Evolutionary conservation across 768 basidiomycete genomes (phyloP), one percentile per base, ranked within the genome.

Genomic region (Antrodiella citrinella): DNA sequence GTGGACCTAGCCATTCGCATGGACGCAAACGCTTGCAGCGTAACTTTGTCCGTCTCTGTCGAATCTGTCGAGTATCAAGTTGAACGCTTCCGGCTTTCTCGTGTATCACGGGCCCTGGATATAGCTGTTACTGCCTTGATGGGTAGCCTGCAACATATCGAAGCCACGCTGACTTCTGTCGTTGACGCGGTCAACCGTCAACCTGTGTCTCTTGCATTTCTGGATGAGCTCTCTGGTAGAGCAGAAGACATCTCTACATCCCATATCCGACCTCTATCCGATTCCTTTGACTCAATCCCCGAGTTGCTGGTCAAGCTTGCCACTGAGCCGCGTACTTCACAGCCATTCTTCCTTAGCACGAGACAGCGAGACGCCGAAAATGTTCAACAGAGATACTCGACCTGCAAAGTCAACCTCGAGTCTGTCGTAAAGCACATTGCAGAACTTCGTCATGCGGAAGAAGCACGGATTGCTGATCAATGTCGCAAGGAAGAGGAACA

Each of bases 1-100:
- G 67, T 92, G 30, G 84, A 94, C 60, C 75, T 77, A 39, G 68
- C 70, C 48, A 82, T 90, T 51, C 82, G 89, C 24, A 62, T 75
- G 11, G 82, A 88, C 61, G 76, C 76, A 42, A 89, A 91, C 62
- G 65, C 77, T n/a, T 80, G 79, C 57, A 68, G 80, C 45, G 78
- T 90, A 68, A 69, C 76, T 51, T 72, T 90, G 13, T 71, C 71
- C 3, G 80, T 79, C n/a, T 71, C 67, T 23, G 51, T 81, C 26
- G 77, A 81, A 48, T 62, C 59, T 9, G 62, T 90, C 25, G 63
- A 71, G 18, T 72, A 74, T 49, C 72, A 75, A 40, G 67, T 69
- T 12, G 65, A 69, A 24, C 74, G 77, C 53, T 65, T 85, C 50
- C 68, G 70, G 21, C 65, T 84, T 18, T 76, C 79, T 12, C 67